These are phyloP conservation scores for Stentor roeselii DNA, from an alignment of 73 alveolate genomes.

Conservation along the genomic window DNA sequence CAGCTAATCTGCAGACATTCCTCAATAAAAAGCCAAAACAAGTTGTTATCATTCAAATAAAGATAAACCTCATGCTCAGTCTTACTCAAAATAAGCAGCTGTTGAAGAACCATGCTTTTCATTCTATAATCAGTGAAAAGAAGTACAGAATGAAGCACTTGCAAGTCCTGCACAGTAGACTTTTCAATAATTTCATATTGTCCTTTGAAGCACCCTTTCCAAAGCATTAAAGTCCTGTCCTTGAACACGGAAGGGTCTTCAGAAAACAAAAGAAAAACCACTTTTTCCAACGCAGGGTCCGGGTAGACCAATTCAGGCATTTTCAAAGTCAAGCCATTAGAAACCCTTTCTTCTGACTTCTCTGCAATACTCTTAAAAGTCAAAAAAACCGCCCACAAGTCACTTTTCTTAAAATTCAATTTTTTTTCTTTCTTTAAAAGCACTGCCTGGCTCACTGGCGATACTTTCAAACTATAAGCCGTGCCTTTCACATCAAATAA, in stretches of 20 bases:
- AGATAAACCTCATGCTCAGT: neutral
- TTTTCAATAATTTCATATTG: neutral
- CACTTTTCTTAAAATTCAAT: neutral
- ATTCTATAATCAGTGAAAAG: neutral
- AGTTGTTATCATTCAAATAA: neutral
- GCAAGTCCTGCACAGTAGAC: neutral
- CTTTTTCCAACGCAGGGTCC: conserved; percentile 14
- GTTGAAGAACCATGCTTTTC: neutral
- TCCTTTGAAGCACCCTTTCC: neutral
- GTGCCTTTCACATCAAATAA: neutral
- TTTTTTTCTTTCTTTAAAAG: neutral
- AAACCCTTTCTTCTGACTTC: neutral
- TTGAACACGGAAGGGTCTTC: neutral
- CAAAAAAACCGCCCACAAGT: neutral
- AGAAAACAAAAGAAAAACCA: neutral
- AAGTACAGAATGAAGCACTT: conserved; percentile 8
- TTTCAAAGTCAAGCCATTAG: neutral
- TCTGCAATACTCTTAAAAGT: neutral
- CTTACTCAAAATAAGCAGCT: neutral
- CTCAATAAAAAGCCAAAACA: neutral
- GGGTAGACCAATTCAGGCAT: neutral
- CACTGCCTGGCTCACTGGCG: neutral
- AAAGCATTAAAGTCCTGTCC: neutral
- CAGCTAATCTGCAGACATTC: neutral
- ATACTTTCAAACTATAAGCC: conserved; percentile 2